Base-by-base conservation (phyloP, 1,284 basidiomycete species). In the Sphagnurus paluster region DNA sequence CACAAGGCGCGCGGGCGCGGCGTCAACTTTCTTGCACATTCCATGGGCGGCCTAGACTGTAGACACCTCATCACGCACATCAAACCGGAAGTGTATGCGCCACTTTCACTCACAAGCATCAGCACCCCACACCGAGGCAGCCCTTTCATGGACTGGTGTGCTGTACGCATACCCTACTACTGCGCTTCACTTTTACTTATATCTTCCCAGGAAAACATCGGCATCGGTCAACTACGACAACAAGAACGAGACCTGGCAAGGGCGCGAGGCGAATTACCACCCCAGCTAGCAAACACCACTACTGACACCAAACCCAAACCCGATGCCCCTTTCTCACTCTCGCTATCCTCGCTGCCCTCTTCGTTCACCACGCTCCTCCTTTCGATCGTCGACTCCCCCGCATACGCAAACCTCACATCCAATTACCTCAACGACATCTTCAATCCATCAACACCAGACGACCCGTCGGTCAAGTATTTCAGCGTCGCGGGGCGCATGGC, bases 141-240 rank as follows among this genome's bases (percentile, higher is more conserved):
- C 57, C 94, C 96, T 0, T 98, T 99, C 66, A 99, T 99, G 97
- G 94, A 98, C 68, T 99, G 96, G 96, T 98, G 96, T 70, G 78
- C 79, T 42, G 90, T 88, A 61, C 57, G 84, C n/a, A n/a, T 72
- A 11, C 8, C 37, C 2, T 4, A 16, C 13, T 17, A 25, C 19
- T 23, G 19, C 24, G 5, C 9, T 6, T 11, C 20, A 5, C 17
- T 5, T 33, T n/a, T 33, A 46, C 36, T 53, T 11, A 53, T 51
- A 38, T 19, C 24, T 19, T 48, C n/a, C 10, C 61, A 90, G 77
- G 87, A 89, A 43, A 88, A 93, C 58, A 87, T 96, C 53, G 93
- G 94, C 2, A 80, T 96, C 19, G 94, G 93, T 6, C 81, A 73
- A 64, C 71, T 65, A 20, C 67, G 65, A 7, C 60, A 65, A 48